Percentiles rank a stretch among this genome's conserved stretches.
phyloP scores from a whole-genome alignment of 2,329 filamentous ascomycete species.

The Talaromyces islandicus region DNA sequence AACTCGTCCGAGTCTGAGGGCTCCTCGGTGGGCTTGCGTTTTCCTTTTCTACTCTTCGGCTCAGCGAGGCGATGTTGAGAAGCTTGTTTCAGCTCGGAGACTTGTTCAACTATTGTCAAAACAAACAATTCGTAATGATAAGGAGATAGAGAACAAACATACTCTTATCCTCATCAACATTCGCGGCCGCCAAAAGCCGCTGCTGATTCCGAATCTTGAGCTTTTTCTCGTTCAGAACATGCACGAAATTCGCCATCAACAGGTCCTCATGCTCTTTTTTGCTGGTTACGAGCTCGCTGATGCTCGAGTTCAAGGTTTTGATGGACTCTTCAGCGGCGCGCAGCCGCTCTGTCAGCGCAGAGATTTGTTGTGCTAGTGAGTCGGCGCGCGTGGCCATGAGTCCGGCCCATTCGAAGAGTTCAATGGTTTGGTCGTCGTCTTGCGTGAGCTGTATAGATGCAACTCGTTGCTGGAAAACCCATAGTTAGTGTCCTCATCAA shows the following conservation, averaged over 20 bases:
- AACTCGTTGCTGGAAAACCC: constrained; percentile 43
- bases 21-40: constrained; percentile 22
- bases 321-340: constrained; percentile 46
- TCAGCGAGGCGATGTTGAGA: constrained; percentile 11
- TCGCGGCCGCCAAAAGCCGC: constrained; percentile 47
- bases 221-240: constrained; percentile 58
- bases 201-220: constrained; percentile 59
- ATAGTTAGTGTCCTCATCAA: constrained; percentile 14
- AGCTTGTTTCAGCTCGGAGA: constrained; percentile 16
- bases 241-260: constrained; percentile 53
- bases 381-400: constrained; percentile 41
- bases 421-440: constrained; percentile 50
- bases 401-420: constrained; percentile 53
- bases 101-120: constrained; percentile 14
- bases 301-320: constrained; percentile 46
- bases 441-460: constrained; percentile 48
- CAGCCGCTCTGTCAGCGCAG: constrained; percentile 33
- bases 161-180: constrained; percentile 37
- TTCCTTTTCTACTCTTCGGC: constrained; percentile 15
- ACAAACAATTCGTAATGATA: neutral
- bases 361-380: constrained; percentile 36
- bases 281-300: constrained; percentile 52
- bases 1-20: constrained; percentile 28
- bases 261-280: constrained; percentile 53
- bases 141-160: constrained; percentile 6